Percentiles rank a stretch among this genome's conserved stretches.
These are phyloP conservation scores for Mariannaea elegans DNA, from an alignment of 2,329 filamentous ascomycete species.

Conservation along the genomic window DNA sequence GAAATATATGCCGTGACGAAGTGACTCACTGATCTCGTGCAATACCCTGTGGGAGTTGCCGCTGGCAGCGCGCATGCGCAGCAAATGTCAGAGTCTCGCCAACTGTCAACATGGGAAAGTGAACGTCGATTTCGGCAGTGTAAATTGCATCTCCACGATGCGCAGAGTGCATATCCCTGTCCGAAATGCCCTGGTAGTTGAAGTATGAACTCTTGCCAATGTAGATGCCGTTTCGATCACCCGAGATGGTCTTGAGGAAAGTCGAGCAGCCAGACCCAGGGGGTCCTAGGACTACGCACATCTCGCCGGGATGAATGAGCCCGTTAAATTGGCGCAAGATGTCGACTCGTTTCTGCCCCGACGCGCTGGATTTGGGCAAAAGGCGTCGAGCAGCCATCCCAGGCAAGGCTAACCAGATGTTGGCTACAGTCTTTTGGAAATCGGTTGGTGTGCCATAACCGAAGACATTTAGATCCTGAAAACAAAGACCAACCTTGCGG, in stretches of 20 bases:
- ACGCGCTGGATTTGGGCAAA: neutral
- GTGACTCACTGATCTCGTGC: neutral
- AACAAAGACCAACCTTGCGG: slow-evolving; percentile 14
- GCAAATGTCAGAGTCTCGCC: slow-evolving; percentile 16
- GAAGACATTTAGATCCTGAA: slow-evolving; percentile 11
- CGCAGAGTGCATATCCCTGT: slow-evolving; percentile 8
- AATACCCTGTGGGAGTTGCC: neutral
- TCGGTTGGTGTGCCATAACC: slow-evolving; percentile 12
- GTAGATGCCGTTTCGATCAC: slow-evolving; percentile 8
- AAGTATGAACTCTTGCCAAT: neutral
- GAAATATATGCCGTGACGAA: no score
- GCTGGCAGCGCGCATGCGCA: slow-evolving; percentile 1
- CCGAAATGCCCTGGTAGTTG: slow-evolving; percentile 14
- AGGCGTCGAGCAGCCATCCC: neutral
- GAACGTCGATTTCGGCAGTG: slow-evolving; percentile 13
- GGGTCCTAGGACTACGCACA: slow-evolving; percentile 5
- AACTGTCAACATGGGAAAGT: slow-evolving; percentile 8
- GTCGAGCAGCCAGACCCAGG: slow-evolving; percentile 11
- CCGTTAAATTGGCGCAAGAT: slow-evolving; percentile 6
- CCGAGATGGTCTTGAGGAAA: slow-evolving; percentile 10
- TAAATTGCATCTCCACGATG: no score
- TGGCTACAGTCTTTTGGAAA: slow-evolving; percentile 13
- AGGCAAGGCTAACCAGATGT: slow-evolving; percentile 8
- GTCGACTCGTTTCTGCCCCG: neutral
- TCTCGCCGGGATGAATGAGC: slow-evolving; percentile 10